Conservation (phyloP, 176 grass and related monocot species). For the Dendrocalamus sinicus region DNA sequence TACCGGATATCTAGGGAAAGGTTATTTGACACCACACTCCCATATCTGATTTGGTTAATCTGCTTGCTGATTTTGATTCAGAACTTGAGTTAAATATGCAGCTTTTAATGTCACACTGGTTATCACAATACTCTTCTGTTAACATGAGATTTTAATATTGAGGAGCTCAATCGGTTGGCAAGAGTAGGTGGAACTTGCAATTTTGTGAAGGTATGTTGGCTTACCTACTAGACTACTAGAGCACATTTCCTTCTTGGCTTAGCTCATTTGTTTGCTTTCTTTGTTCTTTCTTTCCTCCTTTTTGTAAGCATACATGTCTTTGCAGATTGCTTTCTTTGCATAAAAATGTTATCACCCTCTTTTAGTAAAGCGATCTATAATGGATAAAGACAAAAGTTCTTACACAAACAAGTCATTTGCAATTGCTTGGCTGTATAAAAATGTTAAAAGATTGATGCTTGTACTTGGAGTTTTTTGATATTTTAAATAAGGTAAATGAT, state of each 20-base stretch:
- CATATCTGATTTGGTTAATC: constrained; percentile 4
- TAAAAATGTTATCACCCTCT: not conserved
- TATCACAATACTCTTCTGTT: constrained; percentile 29
- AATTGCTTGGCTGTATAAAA: constrained; percentile 21
- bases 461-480: not conserved
- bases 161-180: constrained; percentile 76
- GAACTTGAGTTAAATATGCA: constrained; percentile 26
- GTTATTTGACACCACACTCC: constrained; percentile 44
- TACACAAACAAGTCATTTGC: not conserved
- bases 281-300: not conserved
- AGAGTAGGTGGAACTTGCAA: constrained; percentile 75
- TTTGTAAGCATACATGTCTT: not conserved
- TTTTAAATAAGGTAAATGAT: not conserved
- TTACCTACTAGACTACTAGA: not conserved
- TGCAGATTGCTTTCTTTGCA: constrained; percentile 22
- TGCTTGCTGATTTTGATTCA: not conserved
- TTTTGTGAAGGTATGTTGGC: constrained; percentile 81
- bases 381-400: not conserved
- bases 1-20: constrained; percentile 95
- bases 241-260: constrained; percentile 5
- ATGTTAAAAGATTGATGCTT: constrained; percentile 34
- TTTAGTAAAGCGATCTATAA: not conserved
- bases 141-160: constrained; percentile 32
- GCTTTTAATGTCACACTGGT: not conserved
- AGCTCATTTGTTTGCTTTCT: not conserved